Evolutionary conservation across 129 eudicot species (phyloP), one percentile per base, ranked within the genome.

Genomic region (Kitagawia praeruptora): DNA sequence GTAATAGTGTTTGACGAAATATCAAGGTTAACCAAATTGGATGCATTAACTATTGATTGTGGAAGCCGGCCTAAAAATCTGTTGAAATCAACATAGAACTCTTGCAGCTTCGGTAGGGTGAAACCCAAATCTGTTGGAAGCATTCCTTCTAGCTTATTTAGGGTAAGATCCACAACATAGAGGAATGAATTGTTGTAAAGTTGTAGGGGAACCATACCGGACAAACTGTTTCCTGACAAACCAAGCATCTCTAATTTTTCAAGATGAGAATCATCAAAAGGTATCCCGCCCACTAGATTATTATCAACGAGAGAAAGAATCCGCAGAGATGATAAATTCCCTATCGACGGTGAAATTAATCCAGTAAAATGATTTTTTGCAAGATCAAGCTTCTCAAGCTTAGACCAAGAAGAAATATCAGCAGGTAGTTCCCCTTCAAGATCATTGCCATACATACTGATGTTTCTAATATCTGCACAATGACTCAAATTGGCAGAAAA

Each of bases 21-120:
- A 0, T 40, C 47, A 6, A 79, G 34, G 0, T 11, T 23, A 13
- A 70, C 51, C 2, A 79, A 76, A 31, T 46, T 45, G 0, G 82
- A 79, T 3, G 82, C 82, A 70, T 79, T 79, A 53, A 38, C 69
- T 31, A 79, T 28, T 47, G 82, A 79, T 21, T 51, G 44, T 31
- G 82, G 76, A 79, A 79, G 25, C 1, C 25, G 16, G 15, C 70
- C 82, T 0, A 14, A 70, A 38, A 79, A 79, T 7, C 27, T 19
- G 23, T 79, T 79, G 1, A 0, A 2, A 10, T 1, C 67, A 9
- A 19, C n/a, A 0, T 2, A 38, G 28, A 79, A 48, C 4, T 21
- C 7, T 46, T 21, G 3, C 0, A 79, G 76, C 2, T n/a, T 70
- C 12, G 77, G 82, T 47, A 79, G 77, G 46, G 76, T 46, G 21